Evolutionary conservation across 768 basidiomycete species (phyloP).

Genomic region (Podaxis rugospora): DNA sequence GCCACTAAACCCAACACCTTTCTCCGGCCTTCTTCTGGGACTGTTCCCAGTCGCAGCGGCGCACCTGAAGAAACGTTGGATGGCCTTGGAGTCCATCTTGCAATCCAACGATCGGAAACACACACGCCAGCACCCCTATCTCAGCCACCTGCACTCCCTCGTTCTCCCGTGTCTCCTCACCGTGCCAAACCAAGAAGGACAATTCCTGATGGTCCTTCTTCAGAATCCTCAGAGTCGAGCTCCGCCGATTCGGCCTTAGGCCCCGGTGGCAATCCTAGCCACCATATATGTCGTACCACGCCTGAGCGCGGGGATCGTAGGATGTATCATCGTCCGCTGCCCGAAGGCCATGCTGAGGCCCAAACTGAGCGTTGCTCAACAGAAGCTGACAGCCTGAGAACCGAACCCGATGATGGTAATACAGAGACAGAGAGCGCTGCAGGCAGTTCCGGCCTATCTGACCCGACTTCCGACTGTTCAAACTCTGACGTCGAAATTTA

Average conservation of each 20-base stretch:
- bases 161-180: conserved; percentile 8
- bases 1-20: neutral
- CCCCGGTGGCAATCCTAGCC: neutral
- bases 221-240: neutral
- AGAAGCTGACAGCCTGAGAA: neutral
- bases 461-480: conserved; percentile 10
- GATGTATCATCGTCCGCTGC: neutral
- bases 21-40: neutral
- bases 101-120: neutral
- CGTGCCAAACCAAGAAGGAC: conserved; percentile 7
- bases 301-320: neutral
- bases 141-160: neutral
- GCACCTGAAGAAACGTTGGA: neutral
- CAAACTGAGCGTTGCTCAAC: neutral
- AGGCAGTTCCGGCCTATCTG: conserved; percentile 3
- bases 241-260: neutral
- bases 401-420: conserved; percentile 1
- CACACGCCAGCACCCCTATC: neutral
- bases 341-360: neutral
- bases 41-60: neutral
- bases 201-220: neutral
- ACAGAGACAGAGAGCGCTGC: conserved; percentile 2
- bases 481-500: conserved; percentile 31
- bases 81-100: neutral
- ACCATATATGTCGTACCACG: neutral